Evolutionary conservation across 2,329 filamentous ascomycete species (phyloP), one percentile per base, ranked within the genome.

Genomic region (Nemania serpens): DNA sequence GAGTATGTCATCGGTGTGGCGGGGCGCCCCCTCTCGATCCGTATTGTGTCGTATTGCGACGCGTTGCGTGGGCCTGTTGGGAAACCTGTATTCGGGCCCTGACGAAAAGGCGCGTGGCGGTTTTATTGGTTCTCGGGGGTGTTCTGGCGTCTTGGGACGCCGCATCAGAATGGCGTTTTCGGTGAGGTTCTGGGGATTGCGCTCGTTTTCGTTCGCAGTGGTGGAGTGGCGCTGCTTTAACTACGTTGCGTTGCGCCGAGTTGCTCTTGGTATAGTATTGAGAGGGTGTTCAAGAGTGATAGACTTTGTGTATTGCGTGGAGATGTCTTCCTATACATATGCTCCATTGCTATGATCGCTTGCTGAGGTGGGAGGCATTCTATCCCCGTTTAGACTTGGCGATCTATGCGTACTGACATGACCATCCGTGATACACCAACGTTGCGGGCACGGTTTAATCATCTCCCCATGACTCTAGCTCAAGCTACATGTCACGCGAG

Each of bases 1-100:
- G 29, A 25, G n/a, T 54, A 37, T 49, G 57, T 59, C 57, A 59
- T 59, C 50, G 42, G 49, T 50, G 49, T 53, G 49, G 56, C 34
- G 47, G 49, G 41, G 46, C 41, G 46, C 51, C 53, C 46, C 42
- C 2, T 0, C 55, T 66, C 37, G 59, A 67, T 13, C 36, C 45
- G 15, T 51, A 29, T 42, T 39, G 39, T 18, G 34, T 51, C 33
- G 55, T 45, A 46, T 51, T 41, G 47, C 25, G 25, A 3, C 25
- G 25, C 25, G 25, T 29, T 29, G 25, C 25, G 25, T 29, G 25
- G 25, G 7, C 25, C 25, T 29, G 25, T 7, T 29, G 36, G 36
- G 41, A 47, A 60, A 52, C 41, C 41, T 17, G 36, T 60, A 22
- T 37, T 56, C 25, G 20, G 43, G 45, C 12, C 39, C 45, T 37